phyloP scores from a whole-genome alignment of 2,329 filamentous ascomycete species.

The Ophiocordyceps camponoti-saundersi region DNA sequence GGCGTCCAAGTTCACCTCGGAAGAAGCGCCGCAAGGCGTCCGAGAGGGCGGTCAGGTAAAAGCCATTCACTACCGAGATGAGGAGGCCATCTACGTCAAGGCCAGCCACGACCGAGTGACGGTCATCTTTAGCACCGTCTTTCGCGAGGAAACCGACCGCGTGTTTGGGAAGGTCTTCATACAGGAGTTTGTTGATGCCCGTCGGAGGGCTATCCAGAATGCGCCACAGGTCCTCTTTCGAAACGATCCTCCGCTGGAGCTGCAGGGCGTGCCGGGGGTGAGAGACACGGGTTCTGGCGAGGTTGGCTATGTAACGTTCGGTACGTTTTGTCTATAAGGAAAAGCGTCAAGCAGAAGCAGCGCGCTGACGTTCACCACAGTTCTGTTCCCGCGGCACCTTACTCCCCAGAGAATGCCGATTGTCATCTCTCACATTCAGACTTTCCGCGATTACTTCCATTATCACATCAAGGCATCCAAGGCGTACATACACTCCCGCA shows the following conservation, averaged over 20 bases:
- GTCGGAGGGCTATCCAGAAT: slow-evolving; percentile 90
- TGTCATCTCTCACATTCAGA: slow-evolving; percentile 98
- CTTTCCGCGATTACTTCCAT: slow-evolving; percentile 99
- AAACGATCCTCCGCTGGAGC: slow-evolving; percentile 82
- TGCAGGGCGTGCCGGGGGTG: slow-evolving; percentile 76
- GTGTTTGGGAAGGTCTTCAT: slow-evolving; percentile 98
- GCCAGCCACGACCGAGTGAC: slow-evolving; percentile 94
- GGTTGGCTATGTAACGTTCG: slow-evolving; percentile 95
- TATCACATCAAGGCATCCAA: slow-evolving; percentile 99
- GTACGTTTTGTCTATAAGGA: slow-evolving; percentile 29
- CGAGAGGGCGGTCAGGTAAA: slow-evolving; percentile 82
- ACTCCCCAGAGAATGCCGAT: slow-evolving; percentile 80
- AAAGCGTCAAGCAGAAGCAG: neutral
- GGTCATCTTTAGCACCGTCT: slow-evolving; percentile 96
- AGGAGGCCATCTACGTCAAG: slow-evolving; percentile 98
- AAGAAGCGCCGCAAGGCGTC: slow-evolving; percentile 83
- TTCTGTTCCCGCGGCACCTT: slow-evolving; percentile 89
- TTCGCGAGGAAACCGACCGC: slow-evolving; percentile 92
- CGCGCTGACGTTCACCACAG: slow-evolving; percentile 53
- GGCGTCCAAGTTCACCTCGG: slow-evolving; percentile 80
- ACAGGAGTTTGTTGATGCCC: slow-evolving; percentile 94
- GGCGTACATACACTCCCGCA: slow-evolving; percentile 95
- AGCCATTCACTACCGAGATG: slow-evolving; percentile 94
- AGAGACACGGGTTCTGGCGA: slow-evolving; percentile 60
- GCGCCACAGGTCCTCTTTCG: slow-evolving; percentile 94